Conservation (phyloP, 2,329 filamentous ascomycete species). For the Pseudogymnoascus sp. region DNA sequence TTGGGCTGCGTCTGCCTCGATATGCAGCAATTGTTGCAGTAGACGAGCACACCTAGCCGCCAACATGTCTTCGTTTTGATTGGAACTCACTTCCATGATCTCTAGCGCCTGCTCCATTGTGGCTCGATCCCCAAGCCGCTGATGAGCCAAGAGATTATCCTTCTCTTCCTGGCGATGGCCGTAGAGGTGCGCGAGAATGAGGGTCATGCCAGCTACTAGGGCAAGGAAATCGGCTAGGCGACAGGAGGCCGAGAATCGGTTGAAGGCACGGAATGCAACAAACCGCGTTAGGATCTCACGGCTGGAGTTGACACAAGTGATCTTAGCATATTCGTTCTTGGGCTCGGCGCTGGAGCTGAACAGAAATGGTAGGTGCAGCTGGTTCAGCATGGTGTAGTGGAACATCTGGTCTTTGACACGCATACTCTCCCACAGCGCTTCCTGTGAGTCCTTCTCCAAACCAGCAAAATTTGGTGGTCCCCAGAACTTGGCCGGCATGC, state of each 20-base stretch:
- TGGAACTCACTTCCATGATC: constrained; percentile 27
- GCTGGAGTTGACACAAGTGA: constrained; percentile 32
- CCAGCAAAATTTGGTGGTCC: constrained; percentile 23
- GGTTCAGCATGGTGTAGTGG: constrained; percentile 34
- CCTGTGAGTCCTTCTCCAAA: constrained; percentile 14
- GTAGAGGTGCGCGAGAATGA: constrained; percentile 34
- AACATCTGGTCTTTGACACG: constrained; percentile 31
- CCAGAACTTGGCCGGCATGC: constrained; percentile 34
- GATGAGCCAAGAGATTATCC: constrained; percentile 31
- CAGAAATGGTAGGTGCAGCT: constrained; percentile 36
- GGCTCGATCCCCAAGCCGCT: constrained; percentile 34
- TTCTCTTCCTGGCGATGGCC: constrained; percentile 18
- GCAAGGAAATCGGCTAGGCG: constrained; percentile 34
- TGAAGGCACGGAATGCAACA: constrained; percentile 29
- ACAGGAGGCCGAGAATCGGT: constrained; percentile 27
- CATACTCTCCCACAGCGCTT: constrained; percentile 26
- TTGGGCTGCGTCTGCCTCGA: constrained; percentile 28
- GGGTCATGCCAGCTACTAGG: constrained; percentile 32
- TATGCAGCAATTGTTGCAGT: constrained; percentile 27
- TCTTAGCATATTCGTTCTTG: constrained; percentile 29
- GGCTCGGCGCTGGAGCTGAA: constrained; percentile 20
- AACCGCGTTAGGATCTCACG: constrained; percentile 34
- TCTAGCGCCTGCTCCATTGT: constrained; percentile 33
- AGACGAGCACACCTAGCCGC: constrained; percentile 27
- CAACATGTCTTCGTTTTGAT: constrained; percentile 28